Evolutionary conservation across 495 filamentous ascomycete species (phyloP).

Genomic region (Lineolata rhizophorae): DNA sequence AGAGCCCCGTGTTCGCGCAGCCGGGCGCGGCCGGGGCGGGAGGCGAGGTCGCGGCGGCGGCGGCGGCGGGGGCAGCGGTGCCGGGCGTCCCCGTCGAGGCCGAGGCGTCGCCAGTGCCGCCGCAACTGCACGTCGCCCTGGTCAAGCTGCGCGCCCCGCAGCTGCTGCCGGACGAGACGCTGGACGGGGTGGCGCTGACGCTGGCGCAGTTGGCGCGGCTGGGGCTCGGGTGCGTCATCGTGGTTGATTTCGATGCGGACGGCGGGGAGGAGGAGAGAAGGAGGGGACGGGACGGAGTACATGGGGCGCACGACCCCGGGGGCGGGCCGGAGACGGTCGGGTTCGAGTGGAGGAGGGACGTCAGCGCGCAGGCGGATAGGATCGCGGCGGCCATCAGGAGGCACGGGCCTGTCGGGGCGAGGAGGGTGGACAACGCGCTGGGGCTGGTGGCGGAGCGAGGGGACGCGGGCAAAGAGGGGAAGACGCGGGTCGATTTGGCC

Average conservation of each 20-base stretch:
- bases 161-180: slow-evolving; percentile 35
- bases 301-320: slow-evolving; percentile 10
- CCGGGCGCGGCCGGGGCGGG: slow-evolving; percentile 12
- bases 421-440: slow-evolving; percentile 45
- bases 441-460: slow-evolving; percentile 18
- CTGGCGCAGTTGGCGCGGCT: slow-evolving; percentile 61
- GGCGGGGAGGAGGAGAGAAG: no score
- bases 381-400: slow-evolving; percentile 50
- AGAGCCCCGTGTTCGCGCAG: slow-evolving; percentile 36
- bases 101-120: slow-evolving; percentile 19
- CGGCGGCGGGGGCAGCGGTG: no score
- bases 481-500: neutral
- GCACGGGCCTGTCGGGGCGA: slow-evolving; percentile 34
- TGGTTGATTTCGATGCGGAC: slow-evolving; percentile 58
- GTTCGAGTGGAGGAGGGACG: slow-evolving; percentile 19
- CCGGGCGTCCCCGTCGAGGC: neutral
- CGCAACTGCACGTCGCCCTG: slow-evolving; percentile 67
- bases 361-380: slow-evolving; percentile 46
- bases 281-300: no score
- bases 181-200: slow-evolving; percentile 62
- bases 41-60: no score
- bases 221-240: slow-evolving; percentile 59
- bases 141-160: slow-evolving; percentile 66
- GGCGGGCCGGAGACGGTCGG: slow-evolving; percentile 3
- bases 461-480: no score